Conservation (phyloP, 2,329 filamentous ascomycete species). For the Penicillium freii region DNA sequence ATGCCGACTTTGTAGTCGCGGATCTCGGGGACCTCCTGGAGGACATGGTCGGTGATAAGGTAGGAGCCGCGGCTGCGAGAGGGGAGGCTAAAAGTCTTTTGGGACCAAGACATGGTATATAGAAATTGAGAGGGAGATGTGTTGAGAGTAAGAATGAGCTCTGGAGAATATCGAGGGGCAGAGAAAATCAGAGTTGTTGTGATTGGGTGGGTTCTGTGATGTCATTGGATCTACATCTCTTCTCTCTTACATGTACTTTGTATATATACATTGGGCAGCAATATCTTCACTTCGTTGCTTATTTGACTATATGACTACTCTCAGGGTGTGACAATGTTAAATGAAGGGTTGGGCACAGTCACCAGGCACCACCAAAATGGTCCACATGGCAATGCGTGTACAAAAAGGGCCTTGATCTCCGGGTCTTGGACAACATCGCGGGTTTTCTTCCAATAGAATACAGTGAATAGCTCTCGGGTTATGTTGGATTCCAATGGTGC, state of each 20-base stretch:
- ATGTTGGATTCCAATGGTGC: too few relatives aligned
- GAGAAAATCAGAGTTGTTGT: conserved; percentile 48
- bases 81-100: conserved; percentile 81
- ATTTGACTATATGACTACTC: neutral
- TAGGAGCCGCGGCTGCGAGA: conserved; percentile 77
- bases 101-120: conserved; percentile 65
- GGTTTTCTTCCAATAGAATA: too few relatives aligned
- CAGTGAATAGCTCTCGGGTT: too few relatives aligned
- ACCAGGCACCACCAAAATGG: too few relatives aligned
- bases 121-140: conserved; percentile 12
- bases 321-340: neutral
- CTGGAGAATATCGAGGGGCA: neutral
- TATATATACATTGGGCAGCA: neutral
- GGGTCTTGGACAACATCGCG: too few relatives aligned
- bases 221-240: conserved; percentile 28
- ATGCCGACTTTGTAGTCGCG: conserved; percentile 78
- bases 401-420: too few relatives aligned
- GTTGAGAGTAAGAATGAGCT: conserved; percentile 20
- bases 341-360: neutral
- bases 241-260: neutral
- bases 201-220: conserved; percentile 43
- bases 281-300: neutral
- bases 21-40: conserved; percentile 73
- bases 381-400: too few relatives aligned
- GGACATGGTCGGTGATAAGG: conserved; percentile 77